Evolutionary conservation across 2,329 filamentous ascomycete species (phyloP).

Genomic region (Aspergillus sp.): DNA sequence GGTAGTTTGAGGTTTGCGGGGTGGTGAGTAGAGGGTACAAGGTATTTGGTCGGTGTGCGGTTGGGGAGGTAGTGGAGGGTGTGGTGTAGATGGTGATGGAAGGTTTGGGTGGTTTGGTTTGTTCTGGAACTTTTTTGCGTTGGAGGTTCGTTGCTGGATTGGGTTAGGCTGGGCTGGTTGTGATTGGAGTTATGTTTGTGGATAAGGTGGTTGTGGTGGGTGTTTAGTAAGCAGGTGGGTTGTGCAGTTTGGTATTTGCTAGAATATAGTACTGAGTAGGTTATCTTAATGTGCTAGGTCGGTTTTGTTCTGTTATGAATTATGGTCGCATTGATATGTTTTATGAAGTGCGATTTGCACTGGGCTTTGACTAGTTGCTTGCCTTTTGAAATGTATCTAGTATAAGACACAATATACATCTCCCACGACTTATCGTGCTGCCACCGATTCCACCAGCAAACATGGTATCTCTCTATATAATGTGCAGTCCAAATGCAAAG

Average conservation of each 20-base stretch:
- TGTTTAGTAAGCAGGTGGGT: neutral
- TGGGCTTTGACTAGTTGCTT: no score
- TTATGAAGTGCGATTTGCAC: no score
- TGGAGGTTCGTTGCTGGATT: neutral
- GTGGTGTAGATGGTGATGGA: neutral
- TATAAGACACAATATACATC: neutral
- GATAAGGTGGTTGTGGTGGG: neutral
- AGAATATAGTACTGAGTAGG: no score
- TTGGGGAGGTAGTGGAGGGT: neutral
- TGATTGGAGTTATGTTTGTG: neutral
- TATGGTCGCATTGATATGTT: no score
- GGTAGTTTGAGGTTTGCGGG: neutral
- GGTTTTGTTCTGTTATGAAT: no score
- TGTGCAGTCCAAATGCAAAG: conserved; percentile 9
- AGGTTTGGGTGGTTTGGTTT: neutral
- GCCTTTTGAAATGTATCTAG: no score
- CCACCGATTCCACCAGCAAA: neutral
- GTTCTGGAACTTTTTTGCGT: conserved; percentile 8
- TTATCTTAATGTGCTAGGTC: no score
- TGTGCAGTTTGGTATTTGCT: no score
- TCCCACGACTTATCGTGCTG: no score
- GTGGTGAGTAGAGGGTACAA: neutral
- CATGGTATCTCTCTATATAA: conserved; percentile 21
- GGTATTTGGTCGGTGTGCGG: neutral
- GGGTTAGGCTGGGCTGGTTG: neutral